phyloP scores from a whole-genome alignment of 306 rosid species.

The Bauhinia variegata region DNA sequence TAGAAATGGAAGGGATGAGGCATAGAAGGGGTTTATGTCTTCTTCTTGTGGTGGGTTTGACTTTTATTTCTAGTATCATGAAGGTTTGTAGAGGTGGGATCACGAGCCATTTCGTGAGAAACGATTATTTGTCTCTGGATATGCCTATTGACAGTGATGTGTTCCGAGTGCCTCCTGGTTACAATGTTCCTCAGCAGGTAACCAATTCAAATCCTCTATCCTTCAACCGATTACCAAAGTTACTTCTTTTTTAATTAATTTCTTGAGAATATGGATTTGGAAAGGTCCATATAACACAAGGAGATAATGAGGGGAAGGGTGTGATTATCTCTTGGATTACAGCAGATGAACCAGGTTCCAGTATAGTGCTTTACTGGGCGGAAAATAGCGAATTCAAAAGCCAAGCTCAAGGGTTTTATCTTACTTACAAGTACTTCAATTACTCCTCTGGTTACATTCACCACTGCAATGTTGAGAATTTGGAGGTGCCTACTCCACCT shows the following conservation, averaged over 20 bases:
- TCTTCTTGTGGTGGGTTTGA: slow-evolving; percentile 34
- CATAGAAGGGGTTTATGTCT: neutral
- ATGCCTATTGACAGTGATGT: slow-evolving; percentile 75
- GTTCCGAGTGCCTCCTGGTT: slow-evolving; percentile 62
- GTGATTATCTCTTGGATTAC: slow-evolving; percentile 80
- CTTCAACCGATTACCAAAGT: neutral
- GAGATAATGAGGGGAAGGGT: slow-evolving; percentile 69
- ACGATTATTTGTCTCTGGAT: slow-evolving; percentile 51
- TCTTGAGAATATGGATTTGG: slow-evolving; percentile 20
- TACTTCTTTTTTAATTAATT: neutral
- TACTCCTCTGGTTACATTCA: slow-evolving; percentile 81
- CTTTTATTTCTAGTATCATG: slow-evolving; percentile 35
- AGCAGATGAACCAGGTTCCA: slow-evolving; percentile 63
- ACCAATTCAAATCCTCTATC: neutral
- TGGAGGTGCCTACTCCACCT: slow-evolving; percentile 35
- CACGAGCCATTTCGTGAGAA: slow-evolving; percentile 56
- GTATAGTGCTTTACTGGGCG: slow-evolving; percentile 60
- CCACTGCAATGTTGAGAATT: slow-evolving; percentile 50
- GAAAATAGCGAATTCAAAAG: slow-evolving; percentile 31
- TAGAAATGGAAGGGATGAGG: slow-evolving; percentile 12
- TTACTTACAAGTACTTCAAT: slow-evolving; percentile 58
- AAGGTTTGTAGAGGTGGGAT: slow-evolving; percentile 45
- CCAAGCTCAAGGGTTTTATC: slow-evolving; percentile 46
- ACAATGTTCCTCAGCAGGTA: slow-evolving; percentile 83
- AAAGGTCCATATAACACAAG: slow-evolving; percentile 91